These are phyloP conservation scores for Saccharomyces eubayanus DNA, from an alignment of 805 yeast genomes.

Conservation along the genomic window DNA sequence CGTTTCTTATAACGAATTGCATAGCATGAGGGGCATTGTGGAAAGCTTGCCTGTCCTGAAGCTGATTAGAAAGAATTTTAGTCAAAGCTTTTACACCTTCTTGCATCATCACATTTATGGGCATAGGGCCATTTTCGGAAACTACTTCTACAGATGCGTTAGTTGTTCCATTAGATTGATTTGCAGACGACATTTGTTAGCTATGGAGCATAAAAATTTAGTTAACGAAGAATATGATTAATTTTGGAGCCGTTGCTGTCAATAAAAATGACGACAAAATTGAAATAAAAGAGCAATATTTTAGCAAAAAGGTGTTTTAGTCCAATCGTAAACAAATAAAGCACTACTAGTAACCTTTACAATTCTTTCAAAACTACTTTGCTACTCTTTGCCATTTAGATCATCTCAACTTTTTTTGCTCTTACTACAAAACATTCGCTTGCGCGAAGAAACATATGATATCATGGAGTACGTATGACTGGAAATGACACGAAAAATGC, in stretches of 20 bases:
- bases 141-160: slow-evolving; percentile 19
- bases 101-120: slow-evolving; percentile 29
- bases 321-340: background rate
- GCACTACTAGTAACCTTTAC: background rate
- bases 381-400: background rate
- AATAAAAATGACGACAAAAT: background rate
- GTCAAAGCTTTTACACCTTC: slow-evolving; percentile 30
- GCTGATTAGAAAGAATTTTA: slow-evolving; percentile 22
- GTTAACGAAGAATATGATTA: background rate
- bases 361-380: background rate
- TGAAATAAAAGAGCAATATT: background rate
- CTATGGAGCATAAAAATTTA: background rate
- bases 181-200: background rate
- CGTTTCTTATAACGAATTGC: slow-evolving; percentile 20
- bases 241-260: background rate
- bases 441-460: background rate
- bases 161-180: background rate
- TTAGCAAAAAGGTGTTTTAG: background rate
- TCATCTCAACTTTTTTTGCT: background rate
- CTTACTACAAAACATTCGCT: background rate
- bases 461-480: background rate
- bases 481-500: background rate
- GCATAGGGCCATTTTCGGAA: slow-evolving; percentile 24
- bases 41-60: slow-evolving; percentile 20
- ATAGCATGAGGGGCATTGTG: slow-evolving; percentile 14